Percentiles rank a stretch among this genome's conserved stretches.
Conservation (phyloP, 345 rosid genomes). For the Reutealis trisperma region DNA sequence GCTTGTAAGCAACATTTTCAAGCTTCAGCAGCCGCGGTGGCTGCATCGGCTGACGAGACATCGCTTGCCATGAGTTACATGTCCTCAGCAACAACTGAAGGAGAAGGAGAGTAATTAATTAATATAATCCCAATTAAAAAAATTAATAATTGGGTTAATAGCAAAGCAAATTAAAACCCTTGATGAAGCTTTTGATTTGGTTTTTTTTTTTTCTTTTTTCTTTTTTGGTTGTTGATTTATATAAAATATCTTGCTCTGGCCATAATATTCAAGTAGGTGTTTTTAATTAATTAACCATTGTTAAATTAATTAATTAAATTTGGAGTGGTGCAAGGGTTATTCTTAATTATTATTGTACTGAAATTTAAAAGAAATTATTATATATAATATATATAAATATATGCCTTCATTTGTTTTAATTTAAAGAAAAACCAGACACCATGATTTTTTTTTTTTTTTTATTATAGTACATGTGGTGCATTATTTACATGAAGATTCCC, state of each 20-base stretch:
- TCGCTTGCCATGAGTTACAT: slow-evolving; percentile 75
- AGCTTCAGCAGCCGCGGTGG: slow-evolving; percentile 28
- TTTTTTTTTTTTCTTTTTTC: too few species aligned
- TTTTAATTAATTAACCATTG: slow-evolving; percentile 20
- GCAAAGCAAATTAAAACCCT: not conserved
- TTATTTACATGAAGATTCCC: slow-evolving; percentile 12
- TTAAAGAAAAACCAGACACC: slow-evolving; percentile 9
- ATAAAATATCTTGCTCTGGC: slow-evolving; percentile 5
- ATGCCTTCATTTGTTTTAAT: slow-evolving; percentile 4
- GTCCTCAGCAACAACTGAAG: slow-evolving; percentile 81
- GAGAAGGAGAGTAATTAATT: slow-evolving; percentile 40
- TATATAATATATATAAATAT: not conserved
- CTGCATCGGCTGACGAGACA: slow-evolving; percentile 58
- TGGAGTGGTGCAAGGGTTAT: slow-evolving; percentile 9
- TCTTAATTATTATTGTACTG: slow-evolving; percentile 2
- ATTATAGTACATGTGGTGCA: slow-evolving; percentile 14
- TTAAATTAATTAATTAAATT: slow-evolving; percentile 1
- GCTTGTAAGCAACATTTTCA: slow-evolving; percentile 71
- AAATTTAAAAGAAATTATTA: not conserved
- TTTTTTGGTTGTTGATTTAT: slow-evolving; percentile 9
- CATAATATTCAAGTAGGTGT: slow-evolving; percentile 6
- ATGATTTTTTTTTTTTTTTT: slow-evolving; percentile 3
- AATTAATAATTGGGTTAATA: not conserved
- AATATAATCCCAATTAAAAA: not conserved
- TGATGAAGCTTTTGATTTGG: not conserved